Percentiles rank a stretch among this genome's conserved stretches.
These are phyloP conservation scores for Nidularia sp. DNA, from an alignment of 768 basidiomycete genomes.

Conservation along the genomic window DNA sequence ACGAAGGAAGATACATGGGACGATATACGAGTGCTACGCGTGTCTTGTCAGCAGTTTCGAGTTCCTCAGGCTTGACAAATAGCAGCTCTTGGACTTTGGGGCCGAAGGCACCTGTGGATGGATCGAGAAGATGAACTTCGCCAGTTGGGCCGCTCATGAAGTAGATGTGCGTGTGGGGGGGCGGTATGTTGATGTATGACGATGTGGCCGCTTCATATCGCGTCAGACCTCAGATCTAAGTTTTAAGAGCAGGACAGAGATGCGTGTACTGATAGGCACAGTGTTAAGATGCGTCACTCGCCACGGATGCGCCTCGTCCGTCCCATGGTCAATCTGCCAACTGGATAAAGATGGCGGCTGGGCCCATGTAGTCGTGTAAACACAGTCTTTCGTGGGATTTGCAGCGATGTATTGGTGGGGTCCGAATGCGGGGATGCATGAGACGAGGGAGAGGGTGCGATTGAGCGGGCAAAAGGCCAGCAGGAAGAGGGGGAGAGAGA, in stretches of 20 bases:
- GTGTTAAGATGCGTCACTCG: conserved; percentile 34
- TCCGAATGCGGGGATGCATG: conserved; percentile 25
- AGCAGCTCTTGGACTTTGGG: conserved; percentile 40
- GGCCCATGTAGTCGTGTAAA: conserved; percentile 51
- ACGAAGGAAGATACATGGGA: not conserved
- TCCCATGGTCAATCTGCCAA: conserved; percentile 34
- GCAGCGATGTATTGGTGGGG: conserved; percentile 49
- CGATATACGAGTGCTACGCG: conserved; percentile 38
- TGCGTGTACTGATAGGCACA: conserved; percentile 38
- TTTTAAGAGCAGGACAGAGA: not conserved
- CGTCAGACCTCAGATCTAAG: conserved; percentile 33
- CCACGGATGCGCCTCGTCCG: conserved; percentile 14
- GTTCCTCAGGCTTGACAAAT: conserved; percentile 38
- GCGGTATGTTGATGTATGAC: no score
- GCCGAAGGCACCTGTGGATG: conserved; percentile 29
- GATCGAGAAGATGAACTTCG: conserved; percentile 38
- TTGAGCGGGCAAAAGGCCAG: conserved; percentile 42
- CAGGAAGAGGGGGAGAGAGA: conserved; percentile 45
- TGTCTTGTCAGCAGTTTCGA: conserved; percentile 46
- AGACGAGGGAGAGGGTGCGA: conserved; percentile 30
- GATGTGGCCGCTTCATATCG: conserved; percentile 49
- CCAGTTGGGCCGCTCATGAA: conserved; percentile 50
- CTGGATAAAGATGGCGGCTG: conserved; percentile 40
- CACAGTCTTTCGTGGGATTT: conserved; percentile 26
- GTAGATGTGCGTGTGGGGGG: conserved; percentile 43